phyloP scores from a whole-genome alignment of 2,329 filamentous ascomycete species.

The Leptodontidium sp. region DNA sequence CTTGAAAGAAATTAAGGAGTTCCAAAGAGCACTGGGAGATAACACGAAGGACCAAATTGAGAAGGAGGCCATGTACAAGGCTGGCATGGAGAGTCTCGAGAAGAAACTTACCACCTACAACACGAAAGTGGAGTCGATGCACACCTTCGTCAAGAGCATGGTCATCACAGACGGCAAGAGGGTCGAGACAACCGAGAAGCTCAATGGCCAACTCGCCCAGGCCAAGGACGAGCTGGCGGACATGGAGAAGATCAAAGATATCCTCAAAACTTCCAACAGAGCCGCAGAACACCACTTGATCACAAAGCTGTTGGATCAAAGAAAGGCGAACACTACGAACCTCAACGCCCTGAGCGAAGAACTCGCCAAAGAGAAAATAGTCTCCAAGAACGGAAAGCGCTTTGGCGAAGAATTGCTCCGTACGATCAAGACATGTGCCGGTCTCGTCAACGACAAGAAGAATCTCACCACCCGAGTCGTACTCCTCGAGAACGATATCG shows the following conservation, averaged over 20 bases:
- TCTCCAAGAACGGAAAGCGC: background rate
- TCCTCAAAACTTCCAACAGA: background rate
- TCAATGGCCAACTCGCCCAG: background rate
- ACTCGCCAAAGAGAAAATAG: background rate
- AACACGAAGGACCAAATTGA: background rate
- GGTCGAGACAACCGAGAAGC: background rate
- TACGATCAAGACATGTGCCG: background rate
- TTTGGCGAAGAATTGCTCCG: background rate
- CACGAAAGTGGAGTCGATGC: background rate
- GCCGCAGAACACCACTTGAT: background rate
- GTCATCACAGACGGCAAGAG: background rate
- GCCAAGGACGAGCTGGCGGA: background rate
- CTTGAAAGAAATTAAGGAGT: background rate
- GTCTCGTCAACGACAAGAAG: slow-evolving; percentile 1
- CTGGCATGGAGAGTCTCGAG: background rate
- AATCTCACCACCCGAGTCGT: background rate
- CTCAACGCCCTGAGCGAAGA: background rate
- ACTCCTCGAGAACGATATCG: background rate
- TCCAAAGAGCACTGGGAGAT: background rate
- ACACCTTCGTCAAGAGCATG: background rate
- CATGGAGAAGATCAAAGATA: background rate
- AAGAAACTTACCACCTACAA: background rate
- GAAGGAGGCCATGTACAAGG: background rate
- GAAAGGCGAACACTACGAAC: background rate
- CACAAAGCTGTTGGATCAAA: background rate